Conservation (phyloP, 2,329 filamentous ascomycete species). For the Zelopaecilomyces penicillatus region DNA sequence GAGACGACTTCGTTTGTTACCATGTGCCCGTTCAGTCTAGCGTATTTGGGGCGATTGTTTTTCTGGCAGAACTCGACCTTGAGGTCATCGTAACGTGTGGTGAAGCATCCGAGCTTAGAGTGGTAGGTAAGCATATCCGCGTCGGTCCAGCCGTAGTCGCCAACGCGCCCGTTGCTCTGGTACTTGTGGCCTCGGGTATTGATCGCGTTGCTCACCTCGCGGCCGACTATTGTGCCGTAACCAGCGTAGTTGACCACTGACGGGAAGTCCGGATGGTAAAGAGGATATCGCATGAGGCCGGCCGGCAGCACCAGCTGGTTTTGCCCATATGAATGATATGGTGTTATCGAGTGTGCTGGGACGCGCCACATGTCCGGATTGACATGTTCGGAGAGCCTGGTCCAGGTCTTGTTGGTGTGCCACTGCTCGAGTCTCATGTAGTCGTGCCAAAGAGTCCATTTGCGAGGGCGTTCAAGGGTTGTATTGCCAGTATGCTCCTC, state of each 20-base stretch:
- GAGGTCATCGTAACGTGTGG: background rate
- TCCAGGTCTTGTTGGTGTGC: too few relatives aligned
- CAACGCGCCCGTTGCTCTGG: constrained; percentile 48
- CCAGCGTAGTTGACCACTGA: constrained; percentile 9
- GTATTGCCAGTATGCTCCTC: too few relatives aligned
- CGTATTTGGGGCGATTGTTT: background rate
- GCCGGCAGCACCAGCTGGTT: constrained; percentile 13
- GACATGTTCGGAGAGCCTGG: too few relatives aligned
- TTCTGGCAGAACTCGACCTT: background rate
- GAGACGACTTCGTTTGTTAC: too few relatives aligned
- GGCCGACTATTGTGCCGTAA: constrained; percentile 9
- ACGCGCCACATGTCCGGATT: too few relatives aligned
- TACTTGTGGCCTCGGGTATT: constrained; percentile 8
- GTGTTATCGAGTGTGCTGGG: too few relatives aligned
- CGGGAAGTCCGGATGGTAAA: constrained; percentile 6
- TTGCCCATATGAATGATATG: background rate
- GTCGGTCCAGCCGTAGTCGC: constrained; percentile 35
- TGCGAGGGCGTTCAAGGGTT: too few relatives aligned
- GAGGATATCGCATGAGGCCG: constrained; percentile 7
- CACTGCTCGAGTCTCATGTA: too few relatives aligned
- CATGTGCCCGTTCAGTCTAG: too few relatives aligned
- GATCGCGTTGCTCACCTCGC: constrained; percentile 10
- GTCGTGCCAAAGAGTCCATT: too few relatives aligned
- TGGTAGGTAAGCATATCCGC: background rate
- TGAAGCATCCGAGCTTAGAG: constrained; percentile 6